These are phyloP conservation scores for Paraglomus brasilianum DNA, from an alignment of 192 early-diverging fungal genomes.

Conservation along the genomic window DNA sequence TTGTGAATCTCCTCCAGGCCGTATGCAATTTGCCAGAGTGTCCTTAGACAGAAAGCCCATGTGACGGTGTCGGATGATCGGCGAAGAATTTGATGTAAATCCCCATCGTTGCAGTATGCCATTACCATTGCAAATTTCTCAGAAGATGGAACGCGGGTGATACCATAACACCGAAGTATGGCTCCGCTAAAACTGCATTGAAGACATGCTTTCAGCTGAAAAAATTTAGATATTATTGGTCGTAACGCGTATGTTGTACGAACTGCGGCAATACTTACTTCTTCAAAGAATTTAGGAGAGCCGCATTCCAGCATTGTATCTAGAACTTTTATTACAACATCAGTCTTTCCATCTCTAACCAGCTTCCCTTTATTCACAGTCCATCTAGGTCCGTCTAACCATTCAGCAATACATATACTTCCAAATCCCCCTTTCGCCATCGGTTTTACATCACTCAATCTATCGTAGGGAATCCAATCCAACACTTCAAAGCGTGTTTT, in stretches of 20 bases:
- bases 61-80: conserved; percentile 27
- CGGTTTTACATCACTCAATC: neutral
- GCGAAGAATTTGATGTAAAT: conserved; percentile 38
- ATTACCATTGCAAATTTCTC: conserved; percentile 10
- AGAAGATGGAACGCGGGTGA: neutral
- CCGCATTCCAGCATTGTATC: neutral
- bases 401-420: neutral
- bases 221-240: too few relatives aligned
- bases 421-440: conserved; percentile 13
- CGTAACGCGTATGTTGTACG: too few relatives aligned
- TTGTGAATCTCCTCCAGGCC: conserved; percentile 44
- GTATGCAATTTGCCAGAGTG: conserved; percentile 35
- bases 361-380: too few relatives aligned
- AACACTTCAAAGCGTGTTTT: neutral
- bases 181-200: neutral
- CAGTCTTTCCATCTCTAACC: neutral
- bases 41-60: conserved; percentile 33
- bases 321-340: neutral
- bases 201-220: neutral
- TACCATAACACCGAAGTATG: neutral
- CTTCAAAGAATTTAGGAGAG: neutral
- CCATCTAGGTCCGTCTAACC: conserved; percentile 1
- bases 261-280: neutral
- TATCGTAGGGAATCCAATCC: conserved; percentile 9
- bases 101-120: conserved; percentile 39